These are phyloP conservation scores for Aspergillus uvarum DNA, from an alignment of 2,329 filamentous ascomycete genomes.

Conservation along the genomic window DNA sequence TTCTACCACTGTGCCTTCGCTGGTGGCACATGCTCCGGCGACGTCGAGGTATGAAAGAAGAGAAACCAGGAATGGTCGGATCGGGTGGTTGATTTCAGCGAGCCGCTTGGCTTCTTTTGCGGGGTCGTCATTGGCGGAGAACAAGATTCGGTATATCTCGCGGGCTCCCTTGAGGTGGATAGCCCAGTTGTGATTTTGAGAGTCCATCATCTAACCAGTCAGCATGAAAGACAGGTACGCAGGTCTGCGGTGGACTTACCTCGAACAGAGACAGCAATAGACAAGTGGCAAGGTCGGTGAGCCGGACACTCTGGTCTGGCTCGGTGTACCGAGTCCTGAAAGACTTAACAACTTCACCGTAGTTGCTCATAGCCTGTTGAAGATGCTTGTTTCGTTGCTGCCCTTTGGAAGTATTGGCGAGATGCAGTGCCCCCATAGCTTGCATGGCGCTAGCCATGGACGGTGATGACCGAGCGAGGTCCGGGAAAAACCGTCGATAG, in stretches of 20 bases:
- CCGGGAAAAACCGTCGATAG: constrained; percentile 35
- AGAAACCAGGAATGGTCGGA: constrained; percentile 40
- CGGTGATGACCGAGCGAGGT: constrained; percentile 33
- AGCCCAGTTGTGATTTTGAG: constrained; percentile 39
- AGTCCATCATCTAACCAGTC: constrained; percentile 38
- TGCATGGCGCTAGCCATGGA: constrained; percentile 42
- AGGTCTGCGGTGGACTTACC: constrained; percentile 19
- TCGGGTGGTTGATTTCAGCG: constrained; percentile 34
- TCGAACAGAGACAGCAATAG: constrained; percentile 37
- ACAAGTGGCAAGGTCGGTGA: constrained; percentile 37
- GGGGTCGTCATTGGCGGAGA: constrained; percentile 27
- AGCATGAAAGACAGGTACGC: constrained; percentile 1
- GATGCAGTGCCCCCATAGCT: constrained; percentile 41
- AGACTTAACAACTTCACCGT: constrained; percentile 38
- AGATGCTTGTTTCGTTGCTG: constrained; percentile 36
- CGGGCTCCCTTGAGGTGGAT: constrained; percentile 42
- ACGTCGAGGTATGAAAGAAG: constrained; percentile 43
- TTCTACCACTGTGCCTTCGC: constrained; percentile 38
- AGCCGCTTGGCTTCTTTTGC: constrained; percentile 29
- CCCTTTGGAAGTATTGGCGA: constrained; percentile 39
- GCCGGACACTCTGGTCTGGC: constrained; percentile 24
- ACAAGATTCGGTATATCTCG: constrained; percentile 38
- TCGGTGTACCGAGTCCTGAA: constrained; percentile 30
- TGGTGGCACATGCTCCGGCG: constrained; percentile 40
- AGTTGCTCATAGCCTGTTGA: constrained; percentile 40